Conservation (phyloP, 257 asterid genomes). For the Solanum microdontum region DNA sequence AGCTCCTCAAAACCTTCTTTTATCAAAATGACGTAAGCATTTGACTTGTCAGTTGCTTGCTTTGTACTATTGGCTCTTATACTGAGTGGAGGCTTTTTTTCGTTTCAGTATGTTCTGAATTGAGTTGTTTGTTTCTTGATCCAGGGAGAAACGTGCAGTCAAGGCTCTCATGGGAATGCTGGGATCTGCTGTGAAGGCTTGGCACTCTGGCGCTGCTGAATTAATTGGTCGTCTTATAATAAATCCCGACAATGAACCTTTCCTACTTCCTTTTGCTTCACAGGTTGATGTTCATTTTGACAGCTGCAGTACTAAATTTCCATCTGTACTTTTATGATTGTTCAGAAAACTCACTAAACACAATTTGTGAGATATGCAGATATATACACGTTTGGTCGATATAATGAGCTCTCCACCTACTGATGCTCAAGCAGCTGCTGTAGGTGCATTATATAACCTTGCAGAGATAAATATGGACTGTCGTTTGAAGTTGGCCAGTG, state of each 20-base stretch:
- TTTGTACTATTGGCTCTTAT: not conserved
- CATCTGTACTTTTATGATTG: not conserved
- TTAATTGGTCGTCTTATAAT: conserved; percentile 83
- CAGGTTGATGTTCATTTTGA: conserved; percentile 40
- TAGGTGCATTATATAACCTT: conserved; percentile 90
- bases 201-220: conserved; percentile 99
- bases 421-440: conserved; percentile 95
- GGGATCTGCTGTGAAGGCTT: conserved; percentile 75
- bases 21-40: conserved; percentile 73
- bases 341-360: not conserved
- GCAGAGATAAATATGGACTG: conserved; percentile 88
- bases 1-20: conserved; percentile 83
- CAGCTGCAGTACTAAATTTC: not conserved
- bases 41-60: not conserved
- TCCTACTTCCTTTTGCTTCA: conserved; percentile 76
- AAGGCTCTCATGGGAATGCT: conserved; percentile 89
- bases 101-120: not conserved
- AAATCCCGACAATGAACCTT: conserved; percentile 92
- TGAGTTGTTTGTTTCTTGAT: not conserved
- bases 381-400: conserved; percentile 72
- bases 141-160: conserved; percentile 80
- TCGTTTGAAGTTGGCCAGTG: conserved; percentile 87
- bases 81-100: conserved; percentile 5
- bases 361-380: conserved; percentile 28
- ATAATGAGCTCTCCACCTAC: conserved; percentile 75